These are phyloP conservation scores for Sungouiella blattae DNA, from an alignment of 805 yeast species.

Conservation along the genomic window DNA sequence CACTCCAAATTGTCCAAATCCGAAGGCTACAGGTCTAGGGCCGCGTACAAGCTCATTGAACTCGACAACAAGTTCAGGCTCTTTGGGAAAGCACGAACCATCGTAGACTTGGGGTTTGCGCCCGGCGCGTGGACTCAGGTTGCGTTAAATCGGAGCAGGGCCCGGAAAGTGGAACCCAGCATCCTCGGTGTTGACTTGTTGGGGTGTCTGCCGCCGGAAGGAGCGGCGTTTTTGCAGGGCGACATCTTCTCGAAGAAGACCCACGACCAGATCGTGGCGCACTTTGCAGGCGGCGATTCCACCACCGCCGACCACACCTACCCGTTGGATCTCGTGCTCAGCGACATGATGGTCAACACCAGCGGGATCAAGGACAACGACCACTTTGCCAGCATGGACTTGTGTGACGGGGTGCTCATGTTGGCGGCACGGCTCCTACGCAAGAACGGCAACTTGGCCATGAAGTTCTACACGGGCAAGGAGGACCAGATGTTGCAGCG, in stretches of 20 bases:
- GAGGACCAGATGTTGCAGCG: slow-evolving; percentile 67
- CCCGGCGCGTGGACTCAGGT: slow-evolving; percentile 33
- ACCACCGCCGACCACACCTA: not conserved
- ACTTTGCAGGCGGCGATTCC: slow-evolving; percentile 35
- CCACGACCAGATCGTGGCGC: slow-evolving; percentile 51
- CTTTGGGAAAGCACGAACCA: slow-evolving; percentile 51
- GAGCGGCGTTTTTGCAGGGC: slow-evolving; percentile 37
- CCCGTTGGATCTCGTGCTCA: slow-evolving; percentile 49
- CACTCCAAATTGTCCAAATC: slow-evolving; percentile 65
- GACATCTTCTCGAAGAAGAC: slow-evolving; percentile 44
- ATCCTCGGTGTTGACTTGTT: slow-evolving; percentile 32
- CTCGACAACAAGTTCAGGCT: slow-evolving; percentile 62
- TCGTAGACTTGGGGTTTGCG: slow-evolving; percentile 68
- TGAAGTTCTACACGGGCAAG: slow-evolving; percentile 81
- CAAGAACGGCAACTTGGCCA: slow-evolving; percentile 69
- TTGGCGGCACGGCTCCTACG: slow-evolving; percentile 68
- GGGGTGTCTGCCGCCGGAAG: slow-evolving; percentile 33
- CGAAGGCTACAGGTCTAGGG: slow-evolving; percentile 70
- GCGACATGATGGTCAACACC: slow-evolving; percentile 90
- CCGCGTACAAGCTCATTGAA: slow-evolving; percentile 84
- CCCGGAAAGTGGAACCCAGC: slow-evolving; percentile 6
- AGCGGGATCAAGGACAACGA: slow-evolving; percentile 79
- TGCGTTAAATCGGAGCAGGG: slow-evolving; percentile 16
- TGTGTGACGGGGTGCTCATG: slow-evolving; percentile 87
- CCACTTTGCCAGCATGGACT: slow-evolving; percentile 81